These are phyloP conservation scores for Penicillium sp. DNA, from an alignment of 2,329 filamentous ascomycete species.

Conservation along the genomic window DNA sequence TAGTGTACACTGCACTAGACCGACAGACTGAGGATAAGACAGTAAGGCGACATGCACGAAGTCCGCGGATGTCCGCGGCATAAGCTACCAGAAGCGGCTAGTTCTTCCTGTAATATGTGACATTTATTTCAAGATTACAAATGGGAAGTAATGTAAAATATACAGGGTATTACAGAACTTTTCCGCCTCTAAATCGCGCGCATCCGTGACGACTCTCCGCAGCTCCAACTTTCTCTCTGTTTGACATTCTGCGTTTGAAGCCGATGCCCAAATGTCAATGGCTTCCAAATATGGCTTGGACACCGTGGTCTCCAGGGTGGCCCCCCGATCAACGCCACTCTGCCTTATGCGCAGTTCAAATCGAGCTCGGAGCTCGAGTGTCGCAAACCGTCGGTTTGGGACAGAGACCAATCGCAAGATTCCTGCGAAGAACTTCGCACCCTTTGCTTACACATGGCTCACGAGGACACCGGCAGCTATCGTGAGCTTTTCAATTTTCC, in stretches of 20 bases:
- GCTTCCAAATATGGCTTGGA: background rate
- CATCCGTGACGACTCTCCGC: background rate
- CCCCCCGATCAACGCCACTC: background rate
- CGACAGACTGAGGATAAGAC: background rate
- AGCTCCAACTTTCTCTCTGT: background rate
- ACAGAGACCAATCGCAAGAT: conserved; percentile 2
- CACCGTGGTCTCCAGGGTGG: background rate
- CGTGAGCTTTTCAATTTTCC: conserved; percentile 17
- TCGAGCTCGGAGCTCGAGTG: conserved; percentile 2
- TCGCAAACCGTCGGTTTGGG: conserved; percentile 15
- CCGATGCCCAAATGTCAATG: background rate
- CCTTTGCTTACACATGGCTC: conserved; percentile 35
- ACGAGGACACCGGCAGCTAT: conserved; percentile 30
- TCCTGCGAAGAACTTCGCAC: conserved; percentile 4
- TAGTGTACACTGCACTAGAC: background rate
- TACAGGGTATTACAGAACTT: background rate
- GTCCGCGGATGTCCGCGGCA: conserved; percentile 14
- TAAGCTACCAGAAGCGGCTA: background rate
- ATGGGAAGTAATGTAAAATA: no score
- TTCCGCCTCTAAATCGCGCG: background rate
- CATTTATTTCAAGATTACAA: background rate
- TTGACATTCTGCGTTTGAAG: background rate
- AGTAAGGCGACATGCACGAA: background rate
- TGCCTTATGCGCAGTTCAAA: conserved; percentile 5
- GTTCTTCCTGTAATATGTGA: background rate